A percentile compares a stretch with the other conserved stretches of the same genome.
Conservation (phyloP, 495 filamentous ascomycete genomes). For the Xylaria bambusicola region DNA sequence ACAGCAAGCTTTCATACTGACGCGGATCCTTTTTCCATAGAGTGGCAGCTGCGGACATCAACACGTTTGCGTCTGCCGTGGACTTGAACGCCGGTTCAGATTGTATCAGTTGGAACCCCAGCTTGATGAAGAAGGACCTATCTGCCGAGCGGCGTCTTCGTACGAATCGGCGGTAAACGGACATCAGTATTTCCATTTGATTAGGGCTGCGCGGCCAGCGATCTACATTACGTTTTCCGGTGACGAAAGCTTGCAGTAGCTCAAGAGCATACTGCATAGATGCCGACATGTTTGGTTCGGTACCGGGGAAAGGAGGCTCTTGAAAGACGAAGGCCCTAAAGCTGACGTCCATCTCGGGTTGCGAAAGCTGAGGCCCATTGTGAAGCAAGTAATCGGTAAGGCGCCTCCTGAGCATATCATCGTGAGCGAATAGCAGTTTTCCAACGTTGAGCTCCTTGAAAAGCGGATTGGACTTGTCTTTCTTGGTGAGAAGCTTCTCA, state of each 20-base stretch:
- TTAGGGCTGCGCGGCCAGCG: slow-evolving; percentile 15
- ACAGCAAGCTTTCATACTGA: slow-evolving; percentile 9
- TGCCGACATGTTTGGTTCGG: slow-evolving; percentile 17
- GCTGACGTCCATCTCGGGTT: slow-evolving; percentile 18
- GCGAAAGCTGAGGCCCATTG: slow-evolving; percentile 12
- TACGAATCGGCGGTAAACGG: slow-evolving; percentile 16
- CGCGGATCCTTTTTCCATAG: slow-evolving; percentile 19
- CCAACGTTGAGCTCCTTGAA: slow-evolving; percentile 13
- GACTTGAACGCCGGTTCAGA: slow-evolving; percentile 1
- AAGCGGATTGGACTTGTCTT: slow-evolving; percentile 26
- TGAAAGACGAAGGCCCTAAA: slow-evolving; percentile 16
- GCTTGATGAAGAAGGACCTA: slow-evolving; percentile 15
- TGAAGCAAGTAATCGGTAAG: slow-evolving; percentile 16
- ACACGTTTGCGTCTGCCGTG: not conserved
- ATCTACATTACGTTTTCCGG: slow-evolving; percentile 3
- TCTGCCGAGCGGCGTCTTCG: slow-evolving; percentile 15
- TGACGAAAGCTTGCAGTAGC: slow-evolving; percentile 18
- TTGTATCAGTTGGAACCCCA: slow-evolving; percentile 23
- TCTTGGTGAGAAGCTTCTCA: slow-evolving; percentile 17
- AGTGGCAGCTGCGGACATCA: slow-evolving; percentile 9
- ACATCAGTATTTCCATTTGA: slow-evolving; percentile 20
- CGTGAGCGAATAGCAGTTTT: slow-evolving; percentile 9
- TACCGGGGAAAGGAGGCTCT: slow-evolving; percentile 6
- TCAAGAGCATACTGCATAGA: slow-evolving; percentile 23
- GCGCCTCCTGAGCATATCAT: slow-evolving; percentile 20